Evolutionary conservation across 2,329 filamentous ascomycete genomes (phyloP), one percentile per base, ranked within the genome.

Genomic region (Stachybotrys chartarum): DNA sequence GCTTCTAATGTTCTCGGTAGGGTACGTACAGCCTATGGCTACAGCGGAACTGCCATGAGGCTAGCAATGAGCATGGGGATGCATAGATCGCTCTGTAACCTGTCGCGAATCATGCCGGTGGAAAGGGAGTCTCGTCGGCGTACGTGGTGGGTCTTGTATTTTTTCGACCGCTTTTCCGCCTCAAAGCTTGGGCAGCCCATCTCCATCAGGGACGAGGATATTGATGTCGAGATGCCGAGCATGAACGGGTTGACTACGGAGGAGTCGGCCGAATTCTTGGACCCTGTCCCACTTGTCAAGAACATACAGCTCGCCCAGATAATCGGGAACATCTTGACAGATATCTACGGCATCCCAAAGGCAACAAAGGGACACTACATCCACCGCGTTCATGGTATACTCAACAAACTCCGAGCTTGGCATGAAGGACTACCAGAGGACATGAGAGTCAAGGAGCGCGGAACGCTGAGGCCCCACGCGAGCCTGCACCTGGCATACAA

Each of bases 31-130:
- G 68, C 68, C 18, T 68, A 67, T 50, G 63, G 60, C 16, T 70
- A 69, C n/a, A 64, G 62, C 14, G 68, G 68, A 1, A 67, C 63
- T 3, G 68, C 68, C 1, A 62, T 77, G 66, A 68, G 75, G 5
- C 61, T 76, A 31, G 68, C 72, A 2, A 62, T 74, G 14, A 72
- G 68, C 12, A 69, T 77, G 5, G 75, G 75, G 0, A 62, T 78
- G 54, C 76, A 78, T 39, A 68, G 75, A 31, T 60, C 63, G 0
- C 62, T 59, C 64, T 60, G 63, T 0, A 54, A 56, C 7, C 56
- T 56, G 3, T 61, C 60, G 1, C 56, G 59, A 0, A 51, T 66
- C 2, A 60, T 58, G 1, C 59, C 65, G 0, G 61, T 65, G 0
- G 66, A 67, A 0, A 45, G 59, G 47, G 66, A 66, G 32, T 61